Percentiles rank a stretch among this genome's conserved stretches.
These are phyloP conservation scores for Pyrenochaeta sp. DNA, from an alignment of 2,329 filamentous ascomycete genomes.

Conservation along the genomic window DNA sequence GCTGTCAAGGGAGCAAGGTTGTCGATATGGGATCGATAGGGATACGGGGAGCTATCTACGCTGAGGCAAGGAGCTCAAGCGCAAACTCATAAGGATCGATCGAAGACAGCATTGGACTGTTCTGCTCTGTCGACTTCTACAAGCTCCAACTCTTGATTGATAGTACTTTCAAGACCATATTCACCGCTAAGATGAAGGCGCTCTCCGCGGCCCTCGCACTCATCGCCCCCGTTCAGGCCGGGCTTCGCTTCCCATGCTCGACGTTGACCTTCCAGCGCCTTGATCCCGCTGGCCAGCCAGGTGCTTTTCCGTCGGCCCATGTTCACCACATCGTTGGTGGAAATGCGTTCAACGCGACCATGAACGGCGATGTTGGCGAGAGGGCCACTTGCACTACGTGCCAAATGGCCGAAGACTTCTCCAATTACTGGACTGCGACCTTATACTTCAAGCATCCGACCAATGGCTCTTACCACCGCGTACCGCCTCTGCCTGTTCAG, in stretches of 20 bases:
- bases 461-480: conserved; percentile 38
- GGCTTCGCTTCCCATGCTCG: conserved; percentile 39
- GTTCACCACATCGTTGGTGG: conserved; percentile 41
- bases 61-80: background rate
- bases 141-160: background rate
- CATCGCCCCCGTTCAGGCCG: conserved; percentile 28
- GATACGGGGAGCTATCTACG: background rate
- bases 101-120: background rate
- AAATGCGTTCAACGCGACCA: conserved; percentile 37
- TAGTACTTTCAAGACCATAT: conserved; percentile 1
- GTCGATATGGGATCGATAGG: background rate
- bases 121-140: background rate
- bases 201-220: conserved; percentile 28
- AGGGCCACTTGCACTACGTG: conserved; percentile 38
- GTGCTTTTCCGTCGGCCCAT: conserved; percentile 28
- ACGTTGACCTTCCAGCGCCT: conserved; percentile 38
- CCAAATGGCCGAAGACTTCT: conserved; percentile 36
- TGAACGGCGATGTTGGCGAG: conserved; percentile 32
- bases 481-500: conserved; percentile 31
- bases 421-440: conserved; percentile 35
- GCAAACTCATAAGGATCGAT: background rate
- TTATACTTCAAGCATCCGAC: conserved; percentile 37
- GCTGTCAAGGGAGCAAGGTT: background rate
- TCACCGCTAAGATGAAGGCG: conserved; percentile 28
- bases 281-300: conserved; percentile 35